Percentiles rank a stretch among this genome's conserved stretches.
Conservation (phyloP, 2,329 filamentous ascomycete species). For the Pyrenophora seminiperda region DNA sequence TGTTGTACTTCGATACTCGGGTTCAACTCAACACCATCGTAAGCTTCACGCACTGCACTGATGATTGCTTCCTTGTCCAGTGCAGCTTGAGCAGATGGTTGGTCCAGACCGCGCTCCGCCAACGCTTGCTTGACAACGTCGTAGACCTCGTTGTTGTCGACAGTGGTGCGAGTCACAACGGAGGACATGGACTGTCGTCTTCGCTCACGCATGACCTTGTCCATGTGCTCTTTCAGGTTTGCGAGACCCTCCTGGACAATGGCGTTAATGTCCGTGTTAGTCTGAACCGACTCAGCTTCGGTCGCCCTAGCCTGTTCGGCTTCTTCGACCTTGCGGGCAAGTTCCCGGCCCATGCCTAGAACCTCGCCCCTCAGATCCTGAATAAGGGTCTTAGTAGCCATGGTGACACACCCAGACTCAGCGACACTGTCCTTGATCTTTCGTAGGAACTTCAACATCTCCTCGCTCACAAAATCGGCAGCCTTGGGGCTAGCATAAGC, state of each 20-base stretch:
- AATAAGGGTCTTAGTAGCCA: conserved; percentile 88
- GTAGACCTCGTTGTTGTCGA: conserved; percentile 86
- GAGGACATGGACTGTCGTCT: conserved; percentile 69
- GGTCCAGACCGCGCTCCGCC: conserved; percentile 57
- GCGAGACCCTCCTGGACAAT: conserved; percentile 81
- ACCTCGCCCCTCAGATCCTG: conserved; percentile 91
- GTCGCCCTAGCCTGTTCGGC: conserved; percentile 57
- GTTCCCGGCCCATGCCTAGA: conserved; percentile 89
- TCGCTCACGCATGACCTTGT: conserved; percentile 76
- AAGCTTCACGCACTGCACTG: conserved; percentile 83
- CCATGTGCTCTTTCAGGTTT: conserved; percentile 84
- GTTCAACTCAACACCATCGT: conserved; percentile 79
- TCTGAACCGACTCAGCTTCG: conserved; percentile 37
- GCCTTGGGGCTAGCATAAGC: conserved; percentile 55
- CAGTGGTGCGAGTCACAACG: conserved; percentile 63
- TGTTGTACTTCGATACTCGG: conserved; percentile 91
- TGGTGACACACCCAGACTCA: conserved; percentile 85
- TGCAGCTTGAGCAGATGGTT: conserved; percentile 50
- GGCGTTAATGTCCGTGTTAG: conserved; percentile 72
- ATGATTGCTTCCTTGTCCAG: conserved; percentile 80
- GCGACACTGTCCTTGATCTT: conserved; percentile 90
- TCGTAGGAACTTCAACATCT: conserved; percentile 80
- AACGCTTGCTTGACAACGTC: conserved; percentile 79
- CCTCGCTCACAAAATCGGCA: conserved; percentile 69
- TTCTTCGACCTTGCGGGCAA: conserved; percentile 84